phyloP scores from a whole-genome alignment of 1,284 basidiomycete genomes.

The Earliella scabrosa region DNA sequence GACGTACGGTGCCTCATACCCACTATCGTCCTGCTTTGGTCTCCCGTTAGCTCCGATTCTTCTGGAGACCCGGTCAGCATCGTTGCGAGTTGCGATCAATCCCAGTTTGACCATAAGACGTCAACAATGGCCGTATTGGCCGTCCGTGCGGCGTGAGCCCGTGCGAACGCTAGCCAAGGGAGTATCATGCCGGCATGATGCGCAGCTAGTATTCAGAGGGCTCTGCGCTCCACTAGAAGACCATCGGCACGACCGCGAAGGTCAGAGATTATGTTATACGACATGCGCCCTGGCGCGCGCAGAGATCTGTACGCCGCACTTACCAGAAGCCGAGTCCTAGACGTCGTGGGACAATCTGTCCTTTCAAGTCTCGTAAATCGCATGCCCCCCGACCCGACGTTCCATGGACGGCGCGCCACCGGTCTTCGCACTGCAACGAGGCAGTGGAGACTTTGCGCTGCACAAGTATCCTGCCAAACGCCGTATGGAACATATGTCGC shows the following conservation, averaged over 20 bases:
- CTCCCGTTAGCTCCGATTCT: not conserved
- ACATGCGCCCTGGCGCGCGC: too few relatives aligned
- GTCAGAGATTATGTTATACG: not conserved
- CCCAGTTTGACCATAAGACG: not conserved
- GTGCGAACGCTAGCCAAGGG: too few relatives aligned
- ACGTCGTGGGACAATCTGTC: not conserved
- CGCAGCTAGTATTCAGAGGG: not conserved
- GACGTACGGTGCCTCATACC: not conserved
- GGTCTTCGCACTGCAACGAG: too few relatives aligned
- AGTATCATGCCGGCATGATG: too few relatives aligned
- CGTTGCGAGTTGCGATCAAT: not conserved
- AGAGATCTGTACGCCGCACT: not conserved
- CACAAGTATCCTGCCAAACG: too few relatives aligned
- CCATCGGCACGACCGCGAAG: not conserved
- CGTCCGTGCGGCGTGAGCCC: not conserved
- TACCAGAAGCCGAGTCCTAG: not conserved
- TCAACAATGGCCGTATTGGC: not conserved
- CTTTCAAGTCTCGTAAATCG: too few relatives aligned
- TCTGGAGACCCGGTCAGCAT: too few relatives aligned
- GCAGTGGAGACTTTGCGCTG: too few relatives aligned
- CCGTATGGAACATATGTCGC: too few relatives aligned
- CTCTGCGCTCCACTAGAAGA: not conserved
- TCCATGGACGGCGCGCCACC: too few relatives aligned
- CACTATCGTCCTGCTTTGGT: not conserved
- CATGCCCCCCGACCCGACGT: too few relatives aligned